Conservation (phyloP, 768 basidiomycete species). For the Pleurotus cornucopiae region DNA sequence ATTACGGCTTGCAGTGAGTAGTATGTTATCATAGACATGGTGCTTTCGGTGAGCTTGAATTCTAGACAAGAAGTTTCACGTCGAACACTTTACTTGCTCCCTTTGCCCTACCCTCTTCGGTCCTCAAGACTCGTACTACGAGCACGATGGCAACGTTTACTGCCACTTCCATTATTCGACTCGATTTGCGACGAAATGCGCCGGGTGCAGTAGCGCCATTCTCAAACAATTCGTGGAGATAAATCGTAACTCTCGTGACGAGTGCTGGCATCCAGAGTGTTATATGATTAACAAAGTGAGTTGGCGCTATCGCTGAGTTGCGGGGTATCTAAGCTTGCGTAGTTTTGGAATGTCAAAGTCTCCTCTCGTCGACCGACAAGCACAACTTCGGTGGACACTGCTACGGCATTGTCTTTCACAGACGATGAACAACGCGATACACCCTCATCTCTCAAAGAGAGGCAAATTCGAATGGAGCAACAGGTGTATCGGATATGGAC, state of each 20-base stretch:
- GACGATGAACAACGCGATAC: constrained; percentile 84
- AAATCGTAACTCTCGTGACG: constrained; percentile 95
- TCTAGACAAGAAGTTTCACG: constrained; percentile 96
- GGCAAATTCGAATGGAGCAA: constrained; percentile 92
- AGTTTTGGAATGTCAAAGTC: constrained; percentile 99
- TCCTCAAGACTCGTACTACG: constrained; percentile 98
- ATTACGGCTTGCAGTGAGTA: constrained; percentile 97
- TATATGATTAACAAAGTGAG: constrained; percentile 99
- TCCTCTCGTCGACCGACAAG: constrained; percentile 70
- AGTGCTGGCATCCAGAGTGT: constrained; percentile 99
- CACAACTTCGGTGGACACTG: constrained; percentile 45
- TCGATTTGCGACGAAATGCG: constrained; percentile 97
- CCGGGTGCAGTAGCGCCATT: constrained; percentile 95
- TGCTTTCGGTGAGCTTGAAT: constrained; percentile 6
- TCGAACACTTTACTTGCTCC: constrained; percentile 99
- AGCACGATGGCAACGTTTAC: constrained; percentile 96
- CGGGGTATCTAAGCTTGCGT: constrained; percentile 6
- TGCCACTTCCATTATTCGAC: constrained; percentile 99
- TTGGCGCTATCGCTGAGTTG: constrained; percentile 3
- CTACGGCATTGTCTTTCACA: constrained; percentile 50
- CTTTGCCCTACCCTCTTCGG: constrained; percentile 95
- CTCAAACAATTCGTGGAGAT: constrained; percentile 99
- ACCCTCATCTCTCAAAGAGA: constrained; percentile 75
- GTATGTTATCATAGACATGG: constrained; percentile 35
- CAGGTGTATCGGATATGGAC: constrained; percentile 99